Evolutionary conservation across 129 eudicot genomes (phyloP).

Genomic region (Arctium lappa): DNA sequence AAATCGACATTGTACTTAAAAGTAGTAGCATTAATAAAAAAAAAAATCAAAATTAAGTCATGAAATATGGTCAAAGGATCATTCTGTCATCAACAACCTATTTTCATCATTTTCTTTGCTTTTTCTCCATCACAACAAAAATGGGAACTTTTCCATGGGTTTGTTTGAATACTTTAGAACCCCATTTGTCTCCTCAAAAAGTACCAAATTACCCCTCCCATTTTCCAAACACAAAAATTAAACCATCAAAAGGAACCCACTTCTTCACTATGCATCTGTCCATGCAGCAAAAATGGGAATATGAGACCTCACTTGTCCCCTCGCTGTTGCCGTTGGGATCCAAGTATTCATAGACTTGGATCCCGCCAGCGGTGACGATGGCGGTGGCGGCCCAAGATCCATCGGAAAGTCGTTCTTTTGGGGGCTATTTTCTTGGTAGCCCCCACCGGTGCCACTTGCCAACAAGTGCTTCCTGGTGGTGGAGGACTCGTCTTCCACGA

Average conservation of each 20-base stretch:
- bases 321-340: constrained; percentile 37
- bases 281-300: constrained; percentile 81
- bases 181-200: constrained; percentile 25
- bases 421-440: constrained; percentile 62
- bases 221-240: background rate
- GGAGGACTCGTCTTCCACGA: constrained; percentile 25
- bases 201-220: constrained; percentile 18
- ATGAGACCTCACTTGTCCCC: constrained; percentile 48
- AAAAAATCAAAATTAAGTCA: background rate
- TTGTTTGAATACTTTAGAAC: constrained; percentile 27
- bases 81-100: constrained; percentile 23
- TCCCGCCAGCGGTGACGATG: background rate
- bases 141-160: constrained; percentile 18
- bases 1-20: background rate
- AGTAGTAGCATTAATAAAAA: background rate
- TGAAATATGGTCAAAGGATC: constrained; percentile 22
- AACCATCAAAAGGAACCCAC: background rate
- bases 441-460: constrained; percentile 32
- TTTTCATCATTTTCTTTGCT: constrained; percentile 35
- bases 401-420: constrained; percentile 38
- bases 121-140: constrained; percentile 28
- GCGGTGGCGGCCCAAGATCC: constrained; percentile 45
- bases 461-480: constrained; percentile 23
- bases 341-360: constrained; percentile 37
- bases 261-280: constrained; percentile 48